phyloP scores from a whole-genome alignment of 441 rosid species.

The Gossypium davidsonii region DNA sequence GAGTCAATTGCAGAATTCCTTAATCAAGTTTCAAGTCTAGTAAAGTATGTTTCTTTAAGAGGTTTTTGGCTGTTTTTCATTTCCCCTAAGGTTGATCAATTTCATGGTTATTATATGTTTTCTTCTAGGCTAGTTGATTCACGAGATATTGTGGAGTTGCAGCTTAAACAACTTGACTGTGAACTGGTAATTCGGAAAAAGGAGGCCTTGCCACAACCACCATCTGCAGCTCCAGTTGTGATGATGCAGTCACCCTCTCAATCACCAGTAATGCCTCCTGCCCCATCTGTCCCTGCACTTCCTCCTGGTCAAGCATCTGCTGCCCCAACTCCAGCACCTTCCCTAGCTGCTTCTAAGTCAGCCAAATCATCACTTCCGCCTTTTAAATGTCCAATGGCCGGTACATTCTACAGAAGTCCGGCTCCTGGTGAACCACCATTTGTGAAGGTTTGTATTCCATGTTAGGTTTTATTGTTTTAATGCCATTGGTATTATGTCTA shows the following conservation, averaged over 20 bases:
- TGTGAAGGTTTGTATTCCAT: slow-evolving; percentile 51
- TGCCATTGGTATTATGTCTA: slow-evolving; percentile 4
- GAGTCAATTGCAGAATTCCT: slow-evolving; percentile 70
- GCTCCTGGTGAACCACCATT: slow-evolving; percentile 76
- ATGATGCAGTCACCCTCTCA: slow-evolving; percentile 50
- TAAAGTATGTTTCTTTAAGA: slow-evolving; percentile 46
- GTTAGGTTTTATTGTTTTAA: neutral
- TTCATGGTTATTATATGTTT: slow-evolving; percentile 10
- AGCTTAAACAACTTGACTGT: slow-evolving; percentile 72
- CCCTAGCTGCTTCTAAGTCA: slow-evolving; percentile 35
- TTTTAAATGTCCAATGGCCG: slow-evolving; percentile 84
- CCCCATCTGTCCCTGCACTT: slow-evolving; percentile 22
- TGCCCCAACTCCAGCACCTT: slow-evolving; percentile 35
- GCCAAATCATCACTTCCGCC: slow-evolving; percentile 61
- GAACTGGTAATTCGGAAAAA: slow-evolving; percentile 71
- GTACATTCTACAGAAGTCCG: slow-evolving; percentile 76
- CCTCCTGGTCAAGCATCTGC: slow-evolving; percentile 31
- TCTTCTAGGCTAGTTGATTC: slow-evolving; percentile 78
- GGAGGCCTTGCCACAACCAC: slow-evolving; percentile 67
- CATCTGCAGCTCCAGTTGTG: slow-evolving; percentile 40
- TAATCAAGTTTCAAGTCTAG: slow-evolving; percentile 68
- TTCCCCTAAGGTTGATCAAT: neutral
- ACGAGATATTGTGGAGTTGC: slow-evolving; percentile 79
- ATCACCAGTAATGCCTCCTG: slow-evolving; percentile 26
- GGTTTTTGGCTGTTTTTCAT: neutral